Evolutionary conservation across 2,329 filamentous ascomycete species (phyloP).

Genomic region (Xylaria polymorpha): DNA sequence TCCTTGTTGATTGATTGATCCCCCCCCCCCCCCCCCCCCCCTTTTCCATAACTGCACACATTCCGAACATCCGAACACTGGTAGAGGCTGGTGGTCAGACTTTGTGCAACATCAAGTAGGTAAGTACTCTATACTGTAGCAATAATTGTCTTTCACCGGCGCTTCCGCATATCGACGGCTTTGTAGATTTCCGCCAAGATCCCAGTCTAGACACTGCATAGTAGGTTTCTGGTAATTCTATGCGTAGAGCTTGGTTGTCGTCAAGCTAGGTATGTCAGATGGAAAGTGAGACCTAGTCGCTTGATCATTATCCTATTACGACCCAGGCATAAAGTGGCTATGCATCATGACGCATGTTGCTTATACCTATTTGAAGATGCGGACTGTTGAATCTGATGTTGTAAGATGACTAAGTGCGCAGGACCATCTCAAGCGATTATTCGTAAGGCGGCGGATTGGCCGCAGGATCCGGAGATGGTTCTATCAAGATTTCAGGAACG

Average conservation of each 20-base stretch:
- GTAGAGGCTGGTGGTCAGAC: constrained; percentile 25
- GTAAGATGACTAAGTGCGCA: constrained; percentile 28
- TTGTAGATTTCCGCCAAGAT: neutral
- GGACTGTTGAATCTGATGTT: constrained; percentile 1
- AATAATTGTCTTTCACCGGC: neutral
- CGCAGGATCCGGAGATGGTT: neutral
- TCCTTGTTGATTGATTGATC: constrained; percentile 1
- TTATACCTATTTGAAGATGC: constrained; percentile 16
- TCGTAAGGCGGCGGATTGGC: constrained; percentile 5
- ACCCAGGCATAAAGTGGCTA: constrained; percentile 10
- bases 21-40: no score
- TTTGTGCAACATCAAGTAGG: constrained; percentile 10
- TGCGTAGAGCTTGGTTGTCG: neutral
- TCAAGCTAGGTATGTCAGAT: constrained; percentile 24
- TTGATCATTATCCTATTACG: constrained; percentile 18
- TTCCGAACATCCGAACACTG: constrained; percentile 24
- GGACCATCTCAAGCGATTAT: neutral
- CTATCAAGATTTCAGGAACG: constrained; percentile 9
- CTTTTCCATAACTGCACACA: neutral
- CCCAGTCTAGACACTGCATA: constrained; percentile 3
- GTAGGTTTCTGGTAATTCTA: neutral
- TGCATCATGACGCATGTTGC: constrained; percentile 19
- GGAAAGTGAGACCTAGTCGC: constrained; percentile 18
- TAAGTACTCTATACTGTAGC: neutral
- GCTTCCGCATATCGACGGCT: constrained; percentile 12